Percentiles rank a stretch among this genome's conserved stretches.
These are phyloP conservation scores for Debaryomyces subglobosus DNA, from an alignment of 1,139 yeast species.

Conservation along the genomic window DNA sequence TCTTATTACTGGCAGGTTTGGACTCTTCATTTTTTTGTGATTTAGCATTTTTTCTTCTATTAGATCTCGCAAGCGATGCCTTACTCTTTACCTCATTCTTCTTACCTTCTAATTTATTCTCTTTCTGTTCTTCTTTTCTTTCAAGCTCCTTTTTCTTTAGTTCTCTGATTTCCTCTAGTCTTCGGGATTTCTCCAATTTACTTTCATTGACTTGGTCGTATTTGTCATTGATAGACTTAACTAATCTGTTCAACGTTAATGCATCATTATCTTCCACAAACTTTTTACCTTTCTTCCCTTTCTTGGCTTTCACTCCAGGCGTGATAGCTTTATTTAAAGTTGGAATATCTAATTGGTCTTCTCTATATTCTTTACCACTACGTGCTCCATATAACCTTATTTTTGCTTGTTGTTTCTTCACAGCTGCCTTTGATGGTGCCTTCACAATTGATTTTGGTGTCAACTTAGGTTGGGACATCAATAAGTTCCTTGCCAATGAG, in stretches of 20 bases:
- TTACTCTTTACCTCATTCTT: conserved; percentile 75
- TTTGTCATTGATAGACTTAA: conserved; percentile 79
- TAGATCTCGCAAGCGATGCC: conserved; percentile 66
- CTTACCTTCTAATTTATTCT: conserved; percentile 70
- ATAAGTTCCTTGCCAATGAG: conserved; percentile 63
- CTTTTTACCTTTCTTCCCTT: conserved; percentile 92
- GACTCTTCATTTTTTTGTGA: conserved; percentile 41
- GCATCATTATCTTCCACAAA: conserved; percentile 77
- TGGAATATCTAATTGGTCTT: conserved; percentile 79
- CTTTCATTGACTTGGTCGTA: conserved; percentile 84
- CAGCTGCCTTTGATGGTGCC: conserved; percentile 53
- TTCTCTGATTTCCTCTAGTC: conserved; percentile 88
- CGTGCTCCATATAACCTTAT: conserved; percentile 71
- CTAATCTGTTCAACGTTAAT: conserved; percentile 64
- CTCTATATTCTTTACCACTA: conserved; percentile 68
- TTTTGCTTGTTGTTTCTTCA: conserved; percentile 67
- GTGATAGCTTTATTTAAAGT: conserved; percentile 76
- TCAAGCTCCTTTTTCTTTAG: conserved; percentile 86
- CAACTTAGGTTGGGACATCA: conserved; percentile 62
- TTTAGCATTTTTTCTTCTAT: conserved; percentile 72
- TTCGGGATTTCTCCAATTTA: conserved; percentile 84
- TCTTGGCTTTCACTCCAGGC: conserved; percentile 78
- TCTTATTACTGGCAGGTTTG: conserved; percentile 27
- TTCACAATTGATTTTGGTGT: conserved; percentile 61
- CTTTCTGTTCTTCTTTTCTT: conserved; percentile 73